Base-by-base conservation (phyloP, 1,284 basidiomycete species). In the Phellinidium pouzarii region DNA sequence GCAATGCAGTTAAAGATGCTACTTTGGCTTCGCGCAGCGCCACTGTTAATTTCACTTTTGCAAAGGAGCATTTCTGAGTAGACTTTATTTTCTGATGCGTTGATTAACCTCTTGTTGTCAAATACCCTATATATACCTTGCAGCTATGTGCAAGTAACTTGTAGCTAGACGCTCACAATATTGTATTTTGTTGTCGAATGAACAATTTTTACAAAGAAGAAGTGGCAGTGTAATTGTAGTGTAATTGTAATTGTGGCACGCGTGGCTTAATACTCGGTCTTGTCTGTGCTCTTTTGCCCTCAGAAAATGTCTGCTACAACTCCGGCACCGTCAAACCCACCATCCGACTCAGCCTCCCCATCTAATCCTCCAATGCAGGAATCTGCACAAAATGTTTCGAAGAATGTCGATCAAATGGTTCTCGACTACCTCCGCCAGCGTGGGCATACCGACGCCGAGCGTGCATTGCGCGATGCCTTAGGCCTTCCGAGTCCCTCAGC, bases 361-460 rank as follows among this genome's bases (percentile, higher is more conserved):
- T 60, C 63, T 6, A 64, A 61, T 17, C 50, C 37, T 22, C 66
- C 68, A 36, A 64, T 66, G 29, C 66, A 69, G 62, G 62, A 41
- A 58, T 53, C 3, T 64, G 64, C 8, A 44, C 57, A 36, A 44
- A 61, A 34, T 38, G 61, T 12, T 38, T 56, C 44, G 74, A 75
- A 1, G 53, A 64, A 20, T 49, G 53, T 27, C 11, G 86, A 87
- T 54, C 79, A 79, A 53, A 71, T 86, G 11, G 80, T 96, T 40
- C 72, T 92, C 56, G 89, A 94, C 53, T 97, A 95, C 67, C 76
- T 96, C 45, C 84, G 84, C 50, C 73, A 83, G 23, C 79, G 92
- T 48, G 94, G 94, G 3, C 86, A 92, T 68, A 75, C 78, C 61
- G 74, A 78, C 41, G 89, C 90, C 9, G 87, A 91, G 65, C 79